Evolutionary conservation across 352 stramenopile genomes (phyloP), one percentile per base, ranked within the genome.

Genomic region (Phytophthora syringae): DNA sequence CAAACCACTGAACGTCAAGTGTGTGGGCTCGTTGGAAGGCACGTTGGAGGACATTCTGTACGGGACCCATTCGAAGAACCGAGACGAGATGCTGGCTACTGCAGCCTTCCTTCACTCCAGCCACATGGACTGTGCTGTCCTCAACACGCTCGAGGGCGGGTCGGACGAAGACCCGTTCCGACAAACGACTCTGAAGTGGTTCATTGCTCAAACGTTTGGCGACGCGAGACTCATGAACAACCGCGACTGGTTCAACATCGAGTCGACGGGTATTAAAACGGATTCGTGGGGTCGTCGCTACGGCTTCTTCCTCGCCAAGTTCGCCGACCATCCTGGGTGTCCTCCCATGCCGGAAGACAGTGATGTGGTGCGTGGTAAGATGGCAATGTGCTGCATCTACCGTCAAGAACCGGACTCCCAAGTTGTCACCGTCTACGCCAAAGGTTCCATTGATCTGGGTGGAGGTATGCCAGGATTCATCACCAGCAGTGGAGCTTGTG

Each of bases 361-460:
- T 16, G 66, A 75, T 39, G 70, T 90, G 4, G 67, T 80, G 20
- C 77, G 79, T 21, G 76, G 79, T 5, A 76, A 60, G 27, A 67
- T 87, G 32, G 83, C 82, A 39, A 64, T 89, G 55, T 89, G 82
- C 61, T 88, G 76, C 50, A 89, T 90, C 55, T 88, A 86, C 52
- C 74, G 82, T 5, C 82, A 91, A 70, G 64, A n/a, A n/a, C n/a
- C n/a, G n/a, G n/a, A n/a, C n/a, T n/a, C 69, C 11, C 74, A 77
- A 16, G 42, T 67, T 13, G 79, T 90, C 15, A 68, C 71, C n/a
- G 69, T 80, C 20, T 90, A 88, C 64, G 74, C 70, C 63, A 89
- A 88, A 34, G 82, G 78, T 10, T 70, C 79, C 51, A 71, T 89
- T 28, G 68, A 88, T 48, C 36, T 90, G 2, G 71, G 77, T 9